Evolutionary conservation across 2,329 filamentous ascomycete species (phyloP), one percentile per base, ranked within the genome.

Genomic region (Cladosporium oxysporum): DNA sequence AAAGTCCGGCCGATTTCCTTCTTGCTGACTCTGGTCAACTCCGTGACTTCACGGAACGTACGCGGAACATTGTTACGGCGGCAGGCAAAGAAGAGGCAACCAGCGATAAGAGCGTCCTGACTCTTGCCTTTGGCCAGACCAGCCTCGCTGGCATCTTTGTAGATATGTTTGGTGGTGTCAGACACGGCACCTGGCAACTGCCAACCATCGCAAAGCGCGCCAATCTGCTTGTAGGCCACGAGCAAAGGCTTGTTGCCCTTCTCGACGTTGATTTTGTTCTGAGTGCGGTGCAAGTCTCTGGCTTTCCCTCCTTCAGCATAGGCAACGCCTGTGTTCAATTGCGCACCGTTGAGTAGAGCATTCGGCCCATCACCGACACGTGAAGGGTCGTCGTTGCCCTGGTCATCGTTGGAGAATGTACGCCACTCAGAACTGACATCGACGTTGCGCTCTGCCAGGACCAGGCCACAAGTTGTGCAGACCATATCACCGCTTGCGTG

Each of bases 381-480:
- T 66, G 93, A 97, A 5, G 96, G 95, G 72, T 99, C 95, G 73
- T 98, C 96, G 75, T 91, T 93, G 75, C 92, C 92, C 78, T 97
- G 92, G 77, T 99, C 96, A 76, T 99, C 95, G 77, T 98, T 98
- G 76, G 93, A 93, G 81, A 99, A 99, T 0, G 95, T 99, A 77
- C 95, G 92, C 95, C 95, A 99, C 82, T 99, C 95, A 58, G 93
- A 97, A 69, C 96, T 91, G 68, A 92, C 96, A 77, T 99, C 96
- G 75, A 99, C 93, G 77, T 95, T 93, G 71, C 92, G 90, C 75
- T 94, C 91, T 67, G 91, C 91, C 33, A 99, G 86, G 6, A 99
- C 95, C 37, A 97, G 84, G 44, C 95, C 95, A 75, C 95, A 99
- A 68, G 90, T 92, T 66, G 87, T 91, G 77, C 95, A 99, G 64